These are phyloP conservation scores for Colletotrichum agaves DNA, from an alignment of 2,329 filamentous ascomycete genomes.

Conservation along the genomic window DNA sequence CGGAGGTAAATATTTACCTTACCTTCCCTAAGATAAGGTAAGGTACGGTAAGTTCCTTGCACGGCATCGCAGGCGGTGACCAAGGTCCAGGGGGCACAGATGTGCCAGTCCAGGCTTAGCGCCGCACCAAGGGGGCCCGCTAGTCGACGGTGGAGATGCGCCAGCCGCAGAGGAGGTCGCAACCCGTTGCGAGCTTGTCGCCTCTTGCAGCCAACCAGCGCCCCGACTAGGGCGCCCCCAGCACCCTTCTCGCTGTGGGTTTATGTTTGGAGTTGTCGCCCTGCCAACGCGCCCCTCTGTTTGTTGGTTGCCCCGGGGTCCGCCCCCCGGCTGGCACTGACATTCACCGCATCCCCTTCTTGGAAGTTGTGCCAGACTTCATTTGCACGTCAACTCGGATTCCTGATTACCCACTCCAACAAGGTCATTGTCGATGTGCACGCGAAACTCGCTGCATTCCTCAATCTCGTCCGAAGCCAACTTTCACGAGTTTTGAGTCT, in stretches of 20 bases:
- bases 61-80: slow-evolving; percentile 37
- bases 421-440: slow-evolving; percentile 38
- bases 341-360: slow-evolving; percentile 38
- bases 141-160: slow-evolving; percentile 34
- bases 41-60: neutral
- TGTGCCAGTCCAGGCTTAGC: slow-evolving; percentile 31
- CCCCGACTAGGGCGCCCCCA: neutral
- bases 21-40: too few species aligned
- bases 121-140: slow-evolving; percentile 26
- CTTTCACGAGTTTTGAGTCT: slow-evolving; percentile 4
- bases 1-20: too few species aligned
- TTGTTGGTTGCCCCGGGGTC: slow-evolving; percentile 39
- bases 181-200: slow-evolving; percentile 32
- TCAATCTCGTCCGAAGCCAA: slow-evolving; percentile 13
- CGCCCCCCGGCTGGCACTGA: slow-evolving; percentile 32
- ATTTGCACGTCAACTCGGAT: slow-evolving; percentile 31
- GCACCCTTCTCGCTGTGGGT: neutral
- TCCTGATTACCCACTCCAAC: slow-evolving; percentile 34
- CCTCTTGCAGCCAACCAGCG: neutral
- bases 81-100: slow-evolving; percentile 31
- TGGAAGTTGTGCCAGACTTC: slow-evolving; percentile 33
- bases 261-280: slow-evolving; percentile 36
- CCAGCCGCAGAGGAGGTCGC: slow-evolving; percentile 36
- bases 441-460: slow-evolving; percentile 30
- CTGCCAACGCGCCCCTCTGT: slow-evolving; percentile 40